These are phyloP conservation scores for Metahyphopichia silvanorum DNA, from an alignment of 805 yeast genomes.

Conservation along the genomic window DNA sequence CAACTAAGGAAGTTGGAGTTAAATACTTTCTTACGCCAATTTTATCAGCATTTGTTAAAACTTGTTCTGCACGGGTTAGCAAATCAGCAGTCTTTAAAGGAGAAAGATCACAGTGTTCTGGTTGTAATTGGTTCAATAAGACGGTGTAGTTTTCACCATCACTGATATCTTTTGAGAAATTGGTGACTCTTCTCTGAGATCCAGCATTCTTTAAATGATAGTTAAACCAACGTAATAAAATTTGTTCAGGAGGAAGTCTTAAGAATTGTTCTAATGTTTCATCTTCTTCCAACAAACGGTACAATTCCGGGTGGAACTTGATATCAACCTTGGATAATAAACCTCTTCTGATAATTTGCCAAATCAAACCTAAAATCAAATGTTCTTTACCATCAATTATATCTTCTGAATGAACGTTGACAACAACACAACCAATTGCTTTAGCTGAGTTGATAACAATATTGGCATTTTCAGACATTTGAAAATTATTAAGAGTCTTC, in stretches of 20 bases:
- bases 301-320: conserved; percentile 92
- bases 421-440: conserved; percentile 98
- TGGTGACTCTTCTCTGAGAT: conserved; percentile 79
- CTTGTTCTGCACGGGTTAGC: conserved; percentile 80
- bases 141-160: conserved; percentile 97
- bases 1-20: conserved; percentile 88
- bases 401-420: conserved; percentile 95
- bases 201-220: conserved; percentile 92
- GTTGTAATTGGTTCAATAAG: conserved; percentile 81
- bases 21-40: conserved; percentile 90
- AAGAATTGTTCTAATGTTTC: conserved; percentile 96
- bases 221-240: conserved; percentile 94
- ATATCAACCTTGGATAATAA: conserved; percentile 92
- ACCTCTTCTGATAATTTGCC: conserved; percentile 98
- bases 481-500: conserved; percentile 84
- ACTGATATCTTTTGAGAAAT: conserved; percentile 82
- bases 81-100: conserved; percentile 81
- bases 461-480: conserved; percentile 95
- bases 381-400: conserved; percentile 93
- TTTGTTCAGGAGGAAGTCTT: conserved; percentile 96
- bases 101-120: conserved; percentile 73
- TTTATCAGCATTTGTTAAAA: conserved; percentile 83
- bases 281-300: conserved; percentile 90
- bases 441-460: conserved; percentile 97
- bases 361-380: conserved; percentile 82